Evolutionary conservation across 495 filamentous ascomycete species (phyloP).

Genomic region (Aspergillus baeticus): DNA sequence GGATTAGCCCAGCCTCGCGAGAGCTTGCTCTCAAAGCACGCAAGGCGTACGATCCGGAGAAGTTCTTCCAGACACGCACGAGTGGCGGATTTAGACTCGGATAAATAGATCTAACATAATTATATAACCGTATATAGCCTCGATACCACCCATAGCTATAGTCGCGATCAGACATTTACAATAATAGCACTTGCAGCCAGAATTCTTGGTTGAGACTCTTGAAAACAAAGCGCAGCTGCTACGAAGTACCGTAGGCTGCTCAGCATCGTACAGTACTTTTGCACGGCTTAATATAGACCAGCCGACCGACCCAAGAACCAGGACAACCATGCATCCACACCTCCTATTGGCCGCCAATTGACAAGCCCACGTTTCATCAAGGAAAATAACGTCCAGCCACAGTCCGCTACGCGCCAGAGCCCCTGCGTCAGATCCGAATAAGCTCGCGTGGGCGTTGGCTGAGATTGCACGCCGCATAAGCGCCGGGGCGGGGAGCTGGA

Average conservation of each 20-base stretch:
- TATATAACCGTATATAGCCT: too few relatives aligned
- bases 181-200: too few relatives aligned
- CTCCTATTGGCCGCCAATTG: background rate
- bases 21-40: constrained; percentile 41
- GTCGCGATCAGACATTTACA: too few relatives aligned
- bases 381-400: background rate
- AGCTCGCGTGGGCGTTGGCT: constrained; percentile 28
- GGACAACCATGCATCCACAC: too few relatives aligned
- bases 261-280: too few relatives aligned
- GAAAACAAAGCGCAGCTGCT: too few relatives aligned
- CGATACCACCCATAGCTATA: too few relatives aligned
- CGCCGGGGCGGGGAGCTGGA: constrained; percentile 7
- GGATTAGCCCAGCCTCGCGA: constrained; percentile 46
- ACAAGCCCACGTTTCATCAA: background rate
- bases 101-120: constrained; percentile 6
- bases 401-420: background rate
- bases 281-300: too few relatives aligned
- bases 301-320: too few relatives aligned
- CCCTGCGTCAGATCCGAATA: constrained; percentile 29
- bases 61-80: constrained; percentile 57
- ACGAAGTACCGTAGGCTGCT: too few relatives aligned
- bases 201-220: too few relatives aligned
- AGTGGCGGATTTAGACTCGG: constrained; percentile 49
- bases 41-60: constrained; percentile 52
- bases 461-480: constrained; percentile 21